These are phyloP conservation scores for Kernera saxatilis DNA, from an alignment of 345 rosid species.

Conservation along the genomic window DNA sequence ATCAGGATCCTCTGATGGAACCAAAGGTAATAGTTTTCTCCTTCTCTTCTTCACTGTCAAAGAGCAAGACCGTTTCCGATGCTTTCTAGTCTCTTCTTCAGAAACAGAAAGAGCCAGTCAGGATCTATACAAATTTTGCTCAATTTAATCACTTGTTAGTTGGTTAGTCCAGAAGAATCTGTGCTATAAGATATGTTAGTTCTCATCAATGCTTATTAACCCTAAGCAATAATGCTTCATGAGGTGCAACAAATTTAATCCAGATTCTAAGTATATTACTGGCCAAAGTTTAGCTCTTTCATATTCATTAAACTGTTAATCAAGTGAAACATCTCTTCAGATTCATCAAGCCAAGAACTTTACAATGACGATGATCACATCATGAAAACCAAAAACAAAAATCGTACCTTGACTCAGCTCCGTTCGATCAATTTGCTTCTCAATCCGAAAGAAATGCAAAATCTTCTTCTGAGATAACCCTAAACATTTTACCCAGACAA, in stretches of 20 bases:
- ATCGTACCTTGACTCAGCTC: conserved; percentile 52
- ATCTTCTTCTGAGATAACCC: conserved; percentile 87
- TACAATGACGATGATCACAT: neutral
- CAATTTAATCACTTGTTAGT: neutral
- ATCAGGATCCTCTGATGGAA: conserved; percentile 65
- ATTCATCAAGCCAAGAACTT: conserved; percentile 13
- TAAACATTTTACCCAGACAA: conserved; percentile 23
- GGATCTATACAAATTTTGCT: neutral
- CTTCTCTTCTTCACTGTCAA: conserved; percentile 77
- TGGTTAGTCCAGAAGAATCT: neutral
- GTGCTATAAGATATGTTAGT: neutral
- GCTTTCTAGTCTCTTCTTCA: conserved; percentile 44
- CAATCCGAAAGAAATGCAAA: conserved; percentile 70
- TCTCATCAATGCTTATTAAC: conserved; percentile 3
- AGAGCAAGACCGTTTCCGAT: conserved; percentile 54
- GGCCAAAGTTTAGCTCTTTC: conserved; percentile 4
- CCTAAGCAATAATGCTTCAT: neutral
- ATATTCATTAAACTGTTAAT: conserved; percentile 1
- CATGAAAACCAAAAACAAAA: neutral
- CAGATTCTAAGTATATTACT: neutral
- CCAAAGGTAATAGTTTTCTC: conserved; percentile 61
- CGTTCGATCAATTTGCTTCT: conserved; percentile 33
- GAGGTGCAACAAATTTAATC: neutral
- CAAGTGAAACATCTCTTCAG: neutral
- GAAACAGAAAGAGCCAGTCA: neutral